phyloP scores from a whole-genome alignment of 257 asterid genomes.

The Pogostemon cablin region DNA sequence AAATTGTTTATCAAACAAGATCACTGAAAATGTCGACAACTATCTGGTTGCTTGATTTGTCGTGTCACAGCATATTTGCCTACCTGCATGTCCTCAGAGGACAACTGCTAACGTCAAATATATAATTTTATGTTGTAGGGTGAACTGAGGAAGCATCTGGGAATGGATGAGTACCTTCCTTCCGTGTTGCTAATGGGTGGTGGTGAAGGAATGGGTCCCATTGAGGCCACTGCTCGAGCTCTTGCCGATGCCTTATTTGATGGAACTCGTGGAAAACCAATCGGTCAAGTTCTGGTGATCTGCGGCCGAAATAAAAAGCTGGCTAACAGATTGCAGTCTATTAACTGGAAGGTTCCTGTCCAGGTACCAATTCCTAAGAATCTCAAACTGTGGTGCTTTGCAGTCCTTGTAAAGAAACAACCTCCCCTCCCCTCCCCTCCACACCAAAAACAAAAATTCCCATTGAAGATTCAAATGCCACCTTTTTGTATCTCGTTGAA shows the following conservation, averaged over 20 bases:
- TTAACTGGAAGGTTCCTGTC: constrained; percentile 82
- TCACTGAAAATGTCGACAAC: too few relatives aligned
- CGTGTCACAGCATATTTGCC: too few relatives aligned
- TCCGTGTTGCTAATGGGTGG: constrained; percentile 96
- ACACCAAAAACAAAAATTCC: too few relatives aligned
- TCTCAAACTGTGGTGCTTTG: too few relatives aligned
- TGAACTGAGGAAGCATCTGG: constrained; percentile 78
- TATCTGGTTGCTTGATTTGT: too few relatives aligned
- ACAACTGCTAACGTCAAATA: too few relatives aligned
- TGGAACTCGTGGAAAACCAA: constrained; percentile 67
- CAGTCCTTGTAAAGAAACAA: too few relatives aligned
- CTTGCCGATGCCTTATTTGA: constrained; percentile 80
- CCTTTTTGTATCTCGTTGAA: too few relatives aligned
- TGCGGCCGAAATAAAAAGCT: constrained; percentile 93
- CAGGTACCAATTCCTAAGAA: constrained; percentile 37
- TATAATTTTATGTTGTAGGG: constrained; percentile 45
- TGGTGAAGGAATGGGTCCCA: constrained; percentile 99
- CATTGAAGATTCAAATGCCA: too few relatives aligned
- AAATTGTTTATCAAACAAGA: too few relatives aligned
- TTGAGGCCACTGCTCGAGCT: constrained; percentile 95
- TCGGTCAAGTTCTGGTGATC: constrained; percentile 88
- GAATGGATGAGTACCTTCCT: constrained; percentile 90
- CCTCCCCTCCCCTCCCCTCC: too few relatives aligned
- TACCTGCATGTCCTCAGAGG: too few relatives aligned
- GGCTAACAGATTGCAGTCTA: constrained; percentile 63